A percentile compares a stretch with the other conserved stretches of the same genome.
Conservation (phyloP, 2,329 filamentous ascomycete species). For the Ophiostoma australiae region DNA sequence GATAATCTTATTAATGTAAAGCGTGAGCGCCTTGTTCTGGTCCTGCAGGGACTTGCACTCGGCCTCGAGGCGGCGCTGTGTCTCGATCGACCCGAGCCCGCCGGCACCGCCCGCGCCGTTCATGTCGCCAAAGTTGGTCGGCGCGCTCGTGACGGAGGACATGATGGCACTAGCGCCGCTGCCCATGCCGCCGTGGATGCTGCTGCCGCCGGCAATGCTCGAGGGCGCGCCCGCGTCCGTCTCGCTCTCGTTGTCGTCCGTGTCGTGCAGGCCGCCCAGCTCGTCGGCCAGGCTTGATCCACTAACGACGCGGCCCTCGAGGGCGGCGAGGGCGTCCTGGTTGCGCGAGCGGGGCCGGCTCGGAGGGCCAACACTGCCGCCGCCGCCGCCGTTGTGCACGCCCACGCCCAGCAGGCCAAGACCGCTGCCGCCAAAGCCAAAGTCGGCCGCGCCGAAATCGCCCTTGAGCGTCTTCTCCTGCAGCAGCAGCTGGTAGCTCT, state of each 20-base stretch:
- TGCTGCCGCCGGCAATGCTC: constrained; percentile 11
- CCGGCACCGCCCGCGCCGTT: neutral
- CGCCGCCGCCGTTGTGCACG: constrained; percentile 11
- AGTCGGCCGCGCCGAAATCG: constrained; percentile 78
- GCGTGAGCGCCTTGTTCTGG: constrained; percentile 91
- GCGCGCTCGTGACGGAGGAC: constrained; percentile 5
- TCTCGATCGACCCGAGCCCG: constrained; percentile 35
- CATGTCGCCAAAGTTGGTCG: constrained; percentile 10
- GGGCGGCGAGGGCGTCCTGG: constrained; percentile 59
- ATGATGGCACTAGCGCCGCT: constrained; percentile 4
- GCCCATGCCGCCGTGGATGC: constrained; percentile 12
- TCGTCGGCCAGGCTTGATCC: constrained; percentile 72
- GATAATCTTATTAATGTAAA: constrained; percentile 99
- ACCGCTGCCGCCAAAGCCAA: constrained; percentile 58
- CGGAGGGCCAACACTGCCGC: constrained; percentile 16
- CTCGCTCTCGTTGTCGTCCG: constrained; percentile 33
- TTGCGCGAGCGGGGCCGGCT: constrained; percentile 45
- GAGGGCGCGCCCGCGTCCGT: constrained; percentile 12
- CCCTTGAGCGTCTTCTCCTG: constrained; percentile 94
- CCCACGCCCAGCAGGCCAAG: constrained; percentile 13
- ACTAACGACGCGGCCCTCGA: constrained; percentile 49
- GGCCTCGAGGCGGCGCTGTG: constrained; percentile 64
- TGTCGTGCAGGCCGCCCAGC: constrained; percentile 80
- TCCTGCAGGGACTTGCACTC: constrained; percentile 79
- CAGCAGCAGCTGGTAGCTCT: constrained; percentile 92